These are phyloP conservation scores for Brassica balearica DNA, from an alignment of 441 rosid species.

Conservation along the genomic window DNA sequence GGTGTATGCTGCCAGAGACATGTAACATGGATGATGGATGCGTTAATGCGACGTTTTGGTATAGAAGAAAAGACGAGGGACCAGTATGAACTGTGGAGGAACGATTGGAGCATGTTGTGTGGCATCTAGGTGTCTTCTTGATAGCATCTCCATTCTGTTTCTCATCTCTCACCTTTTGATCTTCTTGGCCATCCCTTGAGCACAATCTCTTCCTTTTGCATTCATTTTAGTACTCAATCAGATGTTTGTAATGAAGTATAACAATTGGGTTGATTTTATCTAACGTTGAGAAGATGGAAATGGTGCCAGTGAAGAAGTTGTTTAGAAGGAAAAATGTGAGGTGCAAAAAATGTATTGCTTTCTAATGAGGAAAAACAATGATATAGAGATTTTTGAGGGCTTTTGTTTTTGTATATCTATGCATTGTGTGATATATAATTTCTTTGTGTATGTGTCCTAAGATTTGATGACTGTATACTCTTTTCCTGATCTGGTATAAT, in stretches of 20 bases:
- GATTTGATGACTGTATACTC: too few species aligned
- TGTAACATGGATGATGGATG: constrained; percentile 56
- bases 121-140: constrained; percentile 67
- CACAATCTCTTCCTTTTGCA: constrained; percentile 31
- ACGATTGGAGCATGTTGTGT: constrained; percentile 54
- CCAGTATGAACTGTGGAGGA: constrained; percentile 63
- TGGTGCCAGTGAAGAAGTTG: background rate
- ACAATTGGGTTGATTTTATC: constrained; percentile 1
- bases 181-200: constrained; percentile 62
- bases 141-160: constrained; percentile 58
- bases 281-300: background rate
- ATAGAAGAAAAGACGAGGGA: constrained; percentile 39
- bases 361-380: background rate
- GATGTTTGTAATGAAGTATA: constrained; percentile 38
- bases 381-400: too few species aligned
- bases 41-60: constrained; percentile 74
- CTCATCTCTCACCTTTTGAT: constrained; percentile 56
- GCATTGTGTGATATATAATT: too few species aligned
- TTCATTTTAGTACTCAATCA: constrained; percentile 30
- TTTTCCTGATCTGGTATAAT: too few species aligned
- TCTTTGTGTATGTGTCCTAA: too few species aligned
- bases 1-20: constrained; percentile 68
- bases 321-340: background rate
- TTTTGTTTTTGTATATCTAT: too few species aligned
- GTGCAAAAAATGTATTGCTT: background rate